Evolutionary conservation across 176 grass and related monocot genomes (phyloP).

Genomic region (Triticum turgidum): DNA sequence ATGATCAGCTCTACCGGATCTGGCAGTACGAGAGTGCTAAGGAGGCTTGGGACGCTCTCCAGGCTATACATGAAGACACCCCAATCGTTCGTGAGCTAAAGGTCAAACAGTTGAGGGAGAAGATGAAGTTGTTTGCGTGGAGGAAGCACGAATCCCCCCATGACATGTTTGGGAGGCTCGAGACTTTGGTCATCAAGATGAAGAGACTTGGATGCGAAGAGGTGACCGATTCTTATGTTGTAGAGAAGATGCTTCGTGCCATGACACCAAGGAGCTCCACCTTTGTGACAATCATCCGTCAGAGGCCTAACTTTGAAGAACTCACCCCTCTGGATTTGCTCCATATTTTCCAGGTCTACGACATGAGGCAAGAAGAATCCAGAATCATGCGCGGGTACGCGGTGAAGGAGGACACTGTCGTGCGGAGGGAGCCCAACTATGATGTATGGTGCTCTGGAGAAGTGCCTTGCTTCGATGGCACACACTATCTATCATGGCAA

Average conservation of each 20-base stretch:
- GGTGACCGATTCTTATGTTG: background rate
- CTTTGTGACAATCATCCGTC: background rate
- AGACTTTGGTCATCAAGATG: background rate
- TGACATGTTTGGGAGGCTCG: background rate
- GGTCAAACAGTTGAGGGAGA: background rate
- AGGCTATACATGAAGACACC: background rate
- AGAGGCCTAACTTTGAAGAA: background rate
- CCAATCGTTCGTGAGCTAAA: background rate
- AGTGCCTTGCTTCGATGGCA: background rate
- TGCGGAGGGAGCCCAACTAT: too few species aligned
- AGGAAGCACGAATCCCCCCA: background rate
- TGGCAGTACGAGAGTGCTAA: background rate
- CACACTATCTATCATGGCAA: background rate
- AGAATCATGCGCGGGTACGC: background rate
- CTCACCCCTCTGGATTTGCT: background rate
- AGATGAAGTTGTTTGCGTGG: background rate
- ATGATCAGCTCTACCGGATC: background rate
- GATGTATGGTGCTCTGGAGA: background rate
- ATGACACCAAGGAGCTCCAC: background rate
- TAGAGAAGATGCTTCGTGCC: background rate
- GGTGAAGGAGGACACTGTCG: background rate
- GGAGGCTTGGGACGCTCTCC: background rate
- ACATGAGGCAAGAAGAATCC: background rate
- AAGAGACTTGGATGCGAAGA: background rate
- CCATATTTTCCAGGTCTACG: background rate